Percentiles rank a stretch among this genome's conserved stretches.
Evolutionary conservation across 2,329 filamentous ascomycete species (phyloP).

Genomic region (Aspergillus costaricaensis): DNA sequence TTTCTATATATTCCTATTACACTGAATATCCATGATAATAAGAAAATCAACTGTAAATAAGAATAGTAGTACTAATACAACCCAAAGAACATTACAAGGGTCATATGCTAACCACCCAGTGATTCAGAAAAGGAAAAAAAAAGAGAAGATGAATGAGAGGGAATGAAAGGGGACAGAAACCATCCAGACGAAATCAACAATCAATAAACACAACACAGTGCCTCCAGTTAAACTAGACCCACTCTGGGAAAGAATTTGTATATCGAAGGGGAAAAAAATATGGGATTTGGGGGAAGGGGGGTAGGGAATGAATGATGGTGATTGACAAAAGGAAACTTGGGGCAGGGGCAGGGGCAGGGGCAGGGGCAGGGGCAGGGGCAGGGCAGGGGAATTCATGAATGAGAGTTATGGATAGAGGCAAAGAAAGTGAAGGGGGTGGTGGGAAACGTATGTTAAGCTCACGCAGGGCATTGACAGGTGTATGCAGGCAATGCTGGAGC

Average conservation of each 20-base stretch:
- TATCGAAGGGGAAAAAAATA: constrained; percentile 1
- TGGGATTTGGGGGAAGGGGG: neutral
- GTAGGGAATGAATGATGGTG: neutral
- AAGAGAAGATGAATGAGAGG: neutral
- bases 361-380: neutral
- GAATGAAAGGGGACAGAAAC: too few species aligned
- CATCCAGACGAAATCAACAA: neutral
- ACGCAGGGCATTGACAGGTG: constrained; percentile 11
- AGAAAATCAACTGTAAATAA: too few species aligned
- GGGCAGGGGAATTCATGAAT: neutral
- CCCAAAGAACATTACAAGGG: too few species aligned
- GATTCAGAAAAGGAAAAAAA: neutral
- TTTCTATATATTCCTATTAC: neutral
- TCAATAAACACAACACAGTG: neutral
- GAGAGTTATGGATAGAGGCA: neutral
- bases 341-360: neutral
- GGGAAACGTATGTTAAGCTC: neutral
- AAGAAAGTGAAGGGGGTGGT: neutral
- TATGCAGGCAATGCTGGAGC: constrained; percentile 1
- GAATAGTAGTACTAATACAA: too few species aligned
- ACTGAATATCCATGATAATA: too few species aligned
- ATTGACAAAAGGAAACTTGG: neutral
- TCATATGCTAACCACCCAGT: neutral
- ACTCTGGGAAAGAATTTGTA: neutral
- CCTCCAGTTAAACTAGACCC: neutral